These are phyloP conservation scores for Leccinum truebloodii DNA, from an alignment of 768 basidiomycete genomes.

Conservation along the genomic window DNA sequence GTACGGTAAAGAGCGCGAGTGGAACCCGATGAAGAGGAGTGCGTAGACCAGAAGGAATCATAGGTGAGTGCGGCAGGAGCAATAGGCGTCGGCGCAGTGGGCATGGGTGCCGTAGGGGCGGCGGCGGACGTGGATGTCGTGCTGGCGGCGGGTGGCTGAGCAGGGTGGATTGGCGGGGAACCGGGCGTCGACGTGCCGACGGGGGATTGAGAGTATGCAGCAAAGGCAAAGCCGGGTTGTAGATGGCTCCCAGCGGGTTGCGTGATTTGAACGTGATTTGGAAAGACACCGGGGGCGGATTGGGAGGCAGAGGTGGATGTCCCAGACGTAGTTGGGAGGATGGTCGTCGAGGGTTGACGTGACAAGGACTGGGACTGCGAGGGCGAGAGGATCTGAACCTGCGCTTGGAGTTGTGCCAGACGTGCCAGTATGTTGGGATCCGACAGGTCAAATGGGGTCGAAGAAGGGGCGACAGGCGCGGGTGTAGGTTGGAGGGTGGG, in stretches of 20 bases:
- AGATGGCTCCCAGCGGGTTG: slow-evolving; percentile 12
- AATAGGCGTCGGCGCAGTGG: slow-evolving; percentile 11
- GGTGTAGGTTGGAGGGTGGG: neutral
- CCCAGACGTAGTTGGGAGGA: neutral
- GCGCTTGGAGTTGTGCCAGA: slow-evolving; percentile 27
- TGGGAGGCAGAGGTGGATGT: slow-evolving; percentile 4
- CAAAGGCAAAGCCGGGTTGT: slow-evolving; percentile 5
- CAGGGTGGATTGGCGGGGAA: neutral
- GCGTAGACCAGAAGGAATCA: slow-evolving; percentile 65
- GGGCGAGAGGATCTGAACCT: slow-evolving; percentile 14
- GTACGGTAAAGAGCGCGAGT: slow-evolving; percentile 34
- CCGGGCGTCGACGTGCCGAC: neutral
- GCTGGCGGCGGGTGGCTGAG: neutral
- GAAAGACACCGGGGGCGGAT: neutral
- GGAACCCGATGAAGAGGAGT: slow-evolving; percentile 35
- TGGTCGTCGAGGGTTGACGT: slow-evolving; percentile 4
- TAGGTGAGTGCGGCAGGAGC: slow-evolving; percentile 47
- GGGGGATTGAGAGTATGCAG: neutral
- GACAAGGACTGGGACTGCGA: neutral
- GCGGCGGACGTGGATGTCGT: neutral
- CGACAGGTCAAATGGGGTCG: slow-evolving; percentile 16
- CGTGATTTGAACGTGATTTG: slow-evolving; percentile 3
- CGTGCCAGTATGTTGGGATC: slow-evolving; percentile 28
- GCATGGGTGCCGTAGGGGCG: neutral
- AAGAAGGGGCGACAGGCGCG: neutral